A percentile compares a stretch with the other conserved stretches of the same genome.
Conservation (phyloP, 805 yeast genomes). For the Candida schatavii region DNA sequence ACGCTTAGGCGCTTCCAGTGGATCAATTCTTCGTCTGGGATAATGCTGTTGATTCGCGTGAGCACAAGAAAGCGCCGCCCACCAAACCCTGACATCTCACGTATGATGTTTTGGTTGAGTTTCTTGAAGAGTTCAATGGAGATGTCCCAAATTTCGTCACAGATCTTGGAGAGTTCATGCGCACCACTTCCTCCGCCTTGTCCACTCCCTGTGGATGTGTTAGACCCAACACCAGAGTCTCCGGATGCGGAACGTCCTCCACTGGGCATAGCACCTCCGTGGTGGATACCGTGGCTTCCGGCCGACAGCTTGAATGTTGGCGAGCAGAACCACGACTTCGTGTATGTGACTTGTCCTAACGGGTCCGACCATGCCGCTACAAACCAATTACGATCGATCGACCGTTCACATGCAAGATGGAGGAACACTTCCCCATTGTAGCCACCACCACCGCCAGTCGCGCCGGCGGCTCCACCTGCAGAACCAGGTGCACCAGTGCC, state of each 20-base stretch:
- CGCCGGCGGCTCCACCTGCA: slow-evolving; percentile 10
- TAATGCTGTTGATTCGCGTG: slow-evolving; percentile 67
- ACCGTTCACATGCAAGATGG: slow-evolving; percentile 83
- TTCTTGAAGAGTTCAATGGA: slow-evolving; percentile 46
- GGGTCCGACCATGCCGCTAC: slow-evolving; percentile 90
- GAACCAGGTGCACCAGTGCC: slow-evolving; percentile 7
- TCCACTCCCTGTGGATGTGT: neutral
- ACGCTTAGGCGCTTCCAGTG: slow-evolving; percentile 76
- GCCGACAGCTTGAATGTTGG: slow-evolving; percentile 11
- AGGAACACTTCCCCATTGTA: slow-evolving; percentile 68
- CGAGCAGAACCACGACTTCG: slow-evolving; percentile 62
- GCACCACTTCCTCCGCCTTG: slow-evolving; percentile 13
- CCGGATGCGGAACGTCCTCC: slow-evolving; percentile 4
- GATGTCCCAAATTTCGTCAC: slow-evolving; percentile 64
- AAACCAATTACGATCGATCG: slow-evolving; percentile 80
- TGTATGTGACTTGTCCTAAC: slow-evolving; percentile 58
- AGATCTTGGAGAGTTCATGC: slow-evolving; percentile 43
- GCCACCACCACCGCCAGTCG: slow-evolving; percentile 6
- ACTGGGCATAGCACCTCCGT: too few relatives aligned
- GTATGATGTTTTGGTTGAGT: slow-evolving; percentile 31
- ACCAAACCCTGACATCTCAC: slow-evolving; percentile 31
- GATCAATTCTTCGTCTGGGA: slow-evolving; percentile 78
- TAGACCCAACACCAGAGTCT: neutral
- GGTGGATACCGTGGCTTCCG: slow-evolving; percentile 6
- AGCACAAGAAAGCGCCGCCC: slow-evolving; percentile 63